phyloP scores from a whole-genome alignment of 2,329 filamentous ascomycete genomes.

The Aspergillus uvarum region DNA sequence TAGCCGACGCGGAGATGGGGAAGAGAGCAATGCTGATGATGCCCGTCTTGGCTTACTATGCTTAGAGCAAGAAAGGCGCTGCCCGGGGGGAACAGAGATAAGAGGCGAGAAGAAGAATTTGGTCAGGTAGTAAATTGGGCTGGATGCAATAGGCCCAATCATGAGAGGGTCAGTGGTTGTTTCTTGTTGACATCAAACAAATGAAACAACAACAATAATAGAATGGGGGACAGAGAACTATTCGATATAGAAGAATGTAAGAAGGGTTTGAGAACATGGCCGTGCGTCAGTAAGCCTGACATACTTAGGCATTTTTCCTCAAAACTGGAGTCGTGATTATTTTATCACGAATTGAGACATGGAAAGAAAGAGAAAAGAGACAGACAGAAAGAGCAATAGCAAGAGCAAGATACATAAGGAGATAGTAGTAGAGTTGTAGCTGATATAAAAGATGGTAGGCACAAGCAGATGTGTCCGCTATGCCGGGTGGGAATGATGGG shows the following conservation, averaged over 20 bases:
- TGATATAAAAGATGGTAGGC: not conserved
- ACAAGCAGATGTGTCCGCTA: conserved; percentile 15
- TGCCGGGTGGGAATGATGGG: conserved; percentile 9
- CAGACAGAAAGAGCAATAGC: conserved; percentile 5
- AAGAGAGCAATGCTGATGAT: not conserved
- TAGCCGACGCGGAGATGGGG: not conserved
- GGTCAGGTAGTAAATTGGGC: conserved; percentile 1
- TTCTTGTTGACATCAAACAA: not conserved
- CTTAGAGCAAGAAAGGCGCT: not conserved
- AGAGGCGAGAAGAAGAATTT: not conserved
- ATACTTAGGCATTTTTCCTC: not conserved
- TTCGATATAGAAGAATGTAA: conserved; percentile 2
- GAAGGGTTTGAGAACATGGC: not conserved
- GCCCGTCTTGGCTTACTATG: not conserved
- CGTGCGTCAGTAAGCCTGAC: not conserved
- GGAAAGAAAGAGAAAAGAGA: conserved; percentile 4
- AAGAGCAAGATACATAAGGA: conserved; percentile 1
- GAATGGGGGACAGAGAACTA: not conserved
- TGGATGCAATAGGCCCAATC: not conserved
- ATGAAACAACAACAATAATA: not conserved
- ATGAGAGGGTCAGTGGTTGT: not conserved
- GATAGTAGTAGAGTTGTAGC: too few relatives aligned
- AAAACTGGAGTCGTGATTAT: not conserved
- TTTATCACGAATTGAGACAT: not conserved
- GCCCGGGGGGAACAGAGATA: not conserved